Conservation (phyloP, 306 rosid species). For the Fragaria iinumae region DNA sequence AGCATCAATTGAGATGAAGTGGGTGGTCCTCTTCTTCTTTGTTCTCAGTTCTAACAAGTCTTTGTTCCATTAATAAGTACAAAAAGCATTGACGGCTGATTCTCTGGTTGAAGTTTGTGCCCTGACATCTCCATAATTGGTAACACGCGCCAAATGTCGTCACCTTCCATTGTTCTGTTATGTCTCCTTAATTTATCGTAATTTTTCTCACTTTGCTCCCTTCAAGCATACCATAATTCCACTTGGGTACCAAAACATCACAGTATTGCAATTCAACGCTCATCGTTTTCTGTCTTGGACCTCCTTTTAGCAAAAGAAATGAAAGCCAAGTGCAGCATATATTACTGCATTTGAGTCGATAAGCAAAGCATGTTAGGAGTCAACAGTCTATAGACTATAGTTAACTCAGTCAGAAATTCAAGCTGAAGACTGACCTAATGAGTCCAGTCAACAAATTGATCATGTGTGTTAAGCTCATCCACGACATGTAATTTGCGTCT, state of each 20-base stretch:
- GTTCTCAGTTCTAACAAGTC: not conserved
- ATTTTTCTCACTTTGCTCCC: not conserved
- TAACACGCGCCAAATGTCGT: not conserved
- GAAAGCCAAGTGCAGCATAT: no score
- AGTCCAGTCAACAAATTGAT: no score
- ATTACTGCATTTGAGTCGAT: no score
- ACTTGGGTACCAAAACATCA: not conserved
- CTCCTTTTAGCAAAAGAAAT: no score
- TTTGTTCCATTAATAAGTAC: not conserved
- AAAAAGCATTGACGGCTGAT: no score
- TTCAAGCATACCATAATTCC: not conserved
- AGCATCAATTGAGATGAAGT: not conserved
- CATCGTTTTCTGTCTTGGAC: not conserved
- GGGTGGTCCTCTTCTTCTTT: not conserved
- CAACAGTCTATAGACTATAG: no score
- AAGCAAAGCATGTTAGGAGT: no score
- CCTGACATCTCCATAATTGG: not conserved
- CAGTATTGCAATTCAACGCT: not conserved
- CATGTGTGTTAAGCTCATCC: no score
- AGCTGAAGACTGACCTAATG: no score
- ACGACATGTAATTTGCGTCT: no score
- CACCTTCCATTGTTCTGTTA: not conserved
- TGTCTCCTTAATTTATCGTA: not conserved
- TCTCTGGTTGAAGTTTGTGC: constrained; percentile 6
- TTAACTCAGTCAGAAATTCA: no score